These are phyloP conservation scores for Claviceps arundinis DNA, from an alignment of 2,329 filamentous ascomycete species.

Conservation along the genomic window DNA sequence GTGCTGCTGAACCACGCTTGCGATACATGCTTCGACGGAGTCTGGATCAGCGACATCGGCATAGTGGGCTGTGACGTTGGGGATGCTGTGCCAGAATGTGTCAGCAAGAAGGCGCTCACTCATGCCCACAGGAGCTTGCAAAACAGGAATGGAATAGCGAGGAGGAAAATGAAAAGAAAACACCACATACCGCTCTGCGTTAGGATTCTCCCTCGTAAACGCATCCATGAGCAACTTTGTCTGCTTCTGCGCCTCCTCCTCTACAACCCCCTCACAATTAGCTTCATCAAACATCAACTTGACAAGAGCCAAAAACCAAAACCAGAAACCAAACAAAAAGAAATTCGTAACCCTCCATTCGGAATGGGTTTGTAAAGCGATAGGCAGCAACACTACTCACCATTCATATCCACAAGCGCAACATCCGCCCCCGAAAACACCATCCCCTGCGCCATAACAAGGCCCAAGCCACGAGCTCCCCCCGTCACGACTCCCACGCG, in stretches of 20 bases:
- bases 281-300: no score
- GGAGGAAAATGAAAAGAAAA: neutral
- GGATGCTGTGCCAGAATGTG: slow-evolving; percentile 30
- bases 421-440: slow-evolving; percentile 79
- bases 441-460: slow-evolving; percentile 88
- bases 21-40: slow-evolving; percentile 62
- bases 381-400: slow-evolving; percentile 25
- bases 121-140: no score
- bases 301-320: no score
- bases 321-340: neutral
- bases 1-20: slow-evolving; percentile 45
- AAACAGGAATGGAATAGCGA: neutral
- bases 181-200: slow-evolving; percentile 45
- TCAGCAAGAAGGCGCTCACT: neutral
- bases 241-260: slow-evolving; percentile 71
- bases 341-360: neutral
- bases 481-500: slow-evolving; percentile 79
- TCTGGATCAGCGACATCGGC: slow-evolving; percentile 72
- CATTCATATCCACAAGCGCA: slow-evolving; percentile 88
- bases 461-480: slow-evolving; percentile 73
- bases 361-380: no score
- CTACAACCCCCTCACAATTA: slow-evolving; percentile 25
- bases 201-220: slow-evolving; percentile 70
- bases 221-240: slow-evolving; percentile 59
- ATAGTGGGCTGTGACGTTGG: slow-evolving; percentile 80